A percentile compares a stretch with the other conserved stretches of the same genome.
Conservation (phyloP, 768 basidiomycete genomes). For the Mycena galericulata region DNA sequence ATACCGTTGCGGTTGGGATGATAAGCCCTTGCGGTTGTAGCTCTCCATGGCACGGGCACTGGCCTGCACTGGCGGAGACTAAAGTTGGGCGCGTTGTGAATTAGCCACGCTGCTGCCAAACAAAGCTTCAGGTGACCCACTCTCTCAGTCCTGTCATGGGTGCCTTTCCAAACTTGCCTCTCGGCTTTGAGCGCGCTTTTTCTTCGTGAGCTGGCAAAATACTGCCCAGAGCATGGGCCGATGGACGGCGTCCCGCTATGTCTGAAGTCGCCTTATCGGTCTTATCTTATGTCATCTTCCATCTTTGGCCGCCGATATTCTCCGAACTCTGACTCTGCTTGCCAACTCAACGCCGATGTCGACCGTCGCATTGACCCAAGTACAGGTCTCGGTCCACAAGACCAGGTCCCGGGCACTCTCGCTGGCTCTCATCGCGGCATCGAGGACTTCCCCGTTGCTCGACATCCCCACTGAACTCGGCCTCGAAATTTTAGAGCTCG, state of each 20-base stretch:
- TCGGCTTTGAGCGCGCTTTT: no score
- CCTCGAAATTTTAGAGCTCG: constrained; percentile 50
- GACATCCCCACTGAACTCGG: constrained; percentile 53
- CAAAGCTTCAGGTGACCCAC: no score
- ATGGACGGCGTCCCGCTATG: neutral
- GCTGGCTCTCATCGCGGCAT: constrained; percentile 28
- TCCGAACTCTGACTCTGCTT: neutral
- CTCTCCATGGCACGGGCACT: no score
- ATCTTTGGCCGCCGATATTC: neutral
- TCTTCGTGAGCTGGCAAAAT: no score
- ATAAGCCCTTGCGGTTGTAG: no score
- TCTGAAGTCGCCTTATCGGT: constrained; percentile 2
- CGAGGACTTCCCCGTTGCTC: constrained; percentile 41
- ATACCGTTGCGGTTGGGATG: no score
- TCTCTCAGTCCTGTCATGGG: no score
- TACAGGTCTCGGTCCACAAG: constrained; percentile 16
- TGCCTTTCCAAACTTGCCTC: no score
- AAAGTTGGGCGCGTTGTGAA: no score
- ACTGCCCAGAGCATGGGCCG: no score
- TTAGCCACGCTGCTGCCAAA: no score
- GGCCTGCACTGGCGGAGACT: no score
- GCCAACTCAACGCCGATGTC: constrained; percentile 18
- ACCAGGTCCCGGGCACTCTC: constrained; percentile 33
- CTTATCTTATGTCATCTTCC: constrained; percentile 2
- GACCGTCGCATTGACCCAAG: neutral